Conservation (phyloP, 1,139 yeast genomes). For the Yamadazyma songkhlaensis region DNA sequence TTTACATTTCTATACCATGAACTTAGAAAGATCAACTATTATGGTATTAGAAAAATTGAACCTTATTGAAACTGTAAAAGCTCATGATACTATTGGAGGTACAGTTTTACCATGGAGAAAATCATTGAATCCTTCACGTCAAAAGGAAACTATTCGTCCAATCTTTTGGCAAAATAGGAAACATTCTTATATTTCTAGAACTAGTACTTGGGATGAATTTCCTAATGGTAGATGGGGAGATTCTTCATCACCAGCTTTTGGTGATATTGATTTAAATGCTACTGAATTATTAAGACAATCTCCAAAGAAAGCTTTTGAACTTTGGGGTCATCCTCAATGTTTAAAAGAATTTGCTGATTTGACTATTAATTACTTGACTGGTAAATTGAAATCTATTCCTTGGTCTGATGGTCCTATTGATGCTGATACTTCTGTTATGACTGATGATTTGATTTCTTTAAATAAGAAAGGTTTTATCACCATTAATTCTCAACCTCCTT, state of each 20-base stretch:
- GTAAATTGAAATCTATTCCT: constrained; percentile 74
- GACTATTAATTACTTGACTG: constrained; percentile 64
- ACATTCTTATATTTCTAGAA: constrained; percentile 83
- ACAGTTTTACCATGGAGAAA: constrained; percentile 81
- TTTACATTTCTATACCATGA: constrained; percentile 95
- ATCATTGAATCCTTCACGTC: constrained; percentile 78
- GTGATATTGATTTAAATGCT: constrained; percentile 79
- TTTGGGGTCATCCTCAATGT: constrained; percentile 81
- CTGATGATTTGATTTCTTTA: constrained; percentile 55
- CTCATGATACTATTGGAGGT: constrained; percentile 39
- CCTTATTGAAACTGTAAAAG: constrained; percentile 46
- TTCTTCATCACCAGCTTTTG: constrained; percentile 89
- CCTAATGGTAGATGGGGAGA: constrained; percentile 97
- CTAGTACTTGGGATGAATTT: constrained; percentile 92
- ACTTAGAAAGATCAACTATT: constrained; percentile 83
- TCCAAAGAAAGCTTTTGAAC: constrained; percentile 71
- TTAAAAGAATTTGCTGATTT: constrained; percentile 59
- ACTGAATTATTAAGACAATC: constrained; percentile 76
- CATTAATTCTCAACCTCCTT: constrained; percentile 92
- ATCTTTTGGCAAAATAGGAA: constrained; percentile 96
- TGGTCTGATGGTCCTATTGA: constrained; percentile 94
- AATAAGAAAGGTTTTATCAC: constrained; percentile 72
- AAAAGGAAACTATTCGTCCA: constrained; percentile 84
- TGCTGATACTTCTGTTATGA: constrained; percentile 67
- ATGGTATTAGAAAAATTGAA: constrained; percentile 80